Percentiles rank a stretch among this genome's conserved stretches.
Conservation (phyloP, 1,284 basidiomycete genomes). For the Austroboletus niveus region DNA sequence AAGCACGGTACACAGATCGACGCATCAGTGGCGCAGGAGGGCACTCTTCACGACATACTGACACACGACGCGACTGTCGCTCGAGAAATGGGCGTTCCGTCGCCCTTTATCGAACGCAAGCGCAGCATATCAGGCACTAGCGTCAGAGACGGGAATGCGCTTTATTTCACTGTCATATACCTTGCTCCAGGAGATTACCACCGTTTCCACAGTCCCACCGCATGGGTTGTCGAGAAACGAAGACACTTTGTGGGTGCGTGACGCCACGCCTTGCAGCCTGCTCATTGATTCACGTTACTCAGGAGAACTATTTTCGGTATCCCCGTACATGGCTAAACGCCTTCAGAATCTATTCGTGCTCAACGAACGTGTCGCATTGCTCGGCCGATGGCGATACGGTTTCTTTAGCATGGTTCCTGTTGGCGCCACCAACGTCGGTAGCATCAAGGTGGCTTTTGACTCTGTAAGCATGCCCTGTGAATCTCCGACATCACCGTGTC, state of each 20-base stretch:
- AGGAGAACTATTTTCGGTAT: constrained; percentile 95
- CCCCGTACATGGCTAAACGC: constrained; percentile 92
- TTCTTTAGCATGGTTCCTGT: constrained; percentile 99
- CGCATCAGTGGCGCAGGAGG: constrained; percentile 61
- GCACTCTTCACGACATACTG: constrained; percentile 51
- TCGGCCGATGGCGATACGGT: constrained; percentile 93
- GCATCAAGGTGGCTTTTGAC: constrained; percentile 97
- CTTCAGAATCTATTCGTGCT: constrained; percentile 94
- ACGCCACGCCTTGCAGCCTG: neutral
- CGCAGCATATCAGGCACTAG: constrained; percentile 45
- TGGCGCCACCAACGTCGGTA: constrained; percentile 97
- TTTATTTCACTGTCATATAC: constrained; percentile 96
- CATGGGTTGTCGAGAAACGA: constrained; percentile 96
- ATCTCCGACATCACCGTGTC: neutral
- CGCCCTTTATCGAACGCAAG: constrained; percentile 40
- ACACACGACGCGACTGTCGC: constrained; percentile 70
- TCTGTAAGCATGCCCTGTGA: constrained; percentile 45
- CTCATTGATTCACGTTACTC: constrained; percentile 1
- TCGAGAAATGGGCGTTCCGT: constrained; percentile 59
- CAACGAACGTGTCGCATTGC: constrained; percentile 96
- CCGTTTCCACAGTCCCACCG: constrained; percentile 93
- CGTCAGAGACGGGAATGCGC: constrained; percentile 70
- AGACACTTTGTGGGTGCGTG: constrained; percentile 86
- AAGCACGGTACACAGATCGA: constrained; percentile 63
- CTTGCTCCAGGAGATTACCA: constrained; percentile 99